Conservation (phyloP, 2,329 filamentous ascomycete genomes). For the Nannizziopsis barbatae region DNA sequence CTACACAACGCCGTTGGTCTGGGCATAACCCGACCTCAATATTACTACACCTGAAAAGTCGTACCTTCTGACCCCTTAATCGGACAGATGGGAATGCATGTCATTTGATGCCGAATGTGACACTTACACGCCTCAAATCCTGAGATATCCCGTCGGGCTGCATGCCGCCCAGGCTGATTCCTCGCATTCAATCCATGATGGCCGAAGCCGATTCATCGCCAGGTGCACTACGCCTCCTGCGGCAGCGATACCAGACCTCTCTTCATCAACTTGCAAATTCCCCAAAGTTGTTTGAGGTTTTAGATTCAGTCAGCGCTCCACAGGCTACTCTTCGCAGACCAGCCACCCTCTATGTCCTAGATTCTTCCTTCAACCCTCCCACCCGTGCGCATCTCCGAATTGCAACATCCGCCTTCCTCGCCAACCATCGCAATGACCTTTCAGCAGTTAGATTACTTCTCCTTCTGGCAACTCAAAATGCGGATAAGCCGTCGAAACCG, state of each 20-base stretch:
- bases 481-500: conserved; percentile 48
- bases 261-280: conserved; percentile 37
- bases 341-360: conserved; percentile 48
- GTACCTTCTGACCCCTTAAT: too few species aligned
- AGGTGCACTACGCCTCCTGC: conserved; percentile 22
- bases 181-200: conserved; percentile 2
- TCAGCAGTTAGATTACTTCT: conserved; percentile 41
- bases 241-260: conserved; percentile 30
- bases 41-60: too few species aligned
- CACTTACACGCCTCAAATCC: too few species aligned
- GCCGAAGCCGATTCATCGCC: background rate
- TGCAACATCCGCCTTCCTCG: conserved; percentile 42
- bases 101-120: too few species aligned
- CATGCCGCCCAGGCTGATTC: background rate
- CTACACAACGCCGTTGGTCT: too few species aligned
- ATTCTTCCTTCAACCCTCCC: conserved; percentile 57
- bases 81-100: too few species aligned
- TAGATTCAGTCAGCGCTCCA: conserved; percentile 21
- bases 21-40: too few species aligned
- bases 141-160: background rate
- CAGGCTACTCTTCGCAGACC: conserved; percentile 12
- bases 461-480: conserved; percentile 53
- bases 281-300: conserved; percentile 25
- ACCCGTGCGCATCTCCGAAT: conserved; percentile 49
- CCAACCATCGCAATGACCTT: conserved; percentile 20